phyloP scores from a whole-genome alignment of 208 protist genomes.

The Endotrypanum monterogeii region DNA sequence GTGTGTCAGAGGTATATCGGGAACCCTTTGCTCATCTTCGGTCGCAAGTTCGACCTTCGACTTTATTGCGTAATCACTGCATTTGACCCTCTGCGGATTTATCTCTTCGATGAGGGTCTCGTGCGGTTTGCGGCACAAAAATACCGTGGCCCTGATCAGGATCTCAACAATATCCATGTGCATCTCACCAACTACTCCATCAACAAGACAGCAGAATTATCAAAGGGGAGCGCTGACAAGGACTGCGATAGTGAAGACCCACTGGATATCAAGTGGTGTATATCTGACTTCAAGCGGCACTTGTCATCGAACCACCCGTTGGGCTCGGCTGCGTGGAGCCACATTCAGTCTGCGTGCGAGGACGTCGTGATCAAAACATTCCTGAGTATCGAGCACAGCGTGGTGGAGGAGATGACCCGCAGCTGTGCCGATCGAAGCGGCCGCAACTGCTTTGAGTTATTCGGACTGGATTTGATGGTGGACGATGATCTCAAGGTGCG shows the following conservation, averaged over 20 bases:
- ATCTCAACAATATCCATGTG: slow-evolving; percentile 88
- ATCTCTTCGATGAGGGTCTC: slow-evolving; percentile 94
- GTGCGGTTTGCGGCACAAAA: slow-evolving; percentile 94
- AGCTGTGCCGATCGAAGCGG: slow-evolving; percentile 71
- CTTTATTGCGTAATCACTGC: slow-evolving; percentile 93
- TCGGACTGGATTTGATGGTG: slow-evolving; percentile 88
- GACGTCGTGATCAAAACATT: slow-evolving; percentile 93
- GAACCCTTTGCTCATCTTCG: slow-evolving; percentile 93
- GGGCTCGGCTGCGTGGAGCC: slow-evolving; percentile 57
- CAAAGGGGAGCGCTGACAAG: slow-evolving; percentile 59
- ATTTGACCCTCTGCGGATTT: slow-evolving; percentile 91
- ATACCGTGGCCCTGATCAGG: slow-evolving; percentile 82
- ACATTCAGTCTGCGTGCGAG: slow-evolving; percentile 67
- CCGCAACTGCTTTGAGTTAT: slow-evolving; percentile 92
- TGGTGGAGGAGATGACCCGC: slow-evolving; percentile 63
- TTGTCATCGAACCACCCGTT: slow-evolving; percentile 54
- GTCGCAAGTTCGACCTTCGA: slow-evolving; percentile 95
- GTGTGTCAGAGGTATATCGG: slow-evolving; percentile 95
- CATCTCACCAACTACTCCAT: slow-evolving; percentile 98
- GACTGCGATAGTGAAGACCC: slow-evolving; percentile 68
- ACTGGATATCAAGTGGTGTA: slow-evolving; percentile 91
- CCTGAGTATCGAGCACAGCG: slow-evolving; percentile 86
- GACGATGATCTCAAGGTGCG: slow-evolving; percentile 76
- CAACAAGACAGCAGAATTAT: slow-evolving; percentile 93
- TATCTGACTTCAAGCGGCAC: slow-evolving; percentile 77